Conservation (phyloP, 257 asterid species). For the Echites panduratus region DNA sequence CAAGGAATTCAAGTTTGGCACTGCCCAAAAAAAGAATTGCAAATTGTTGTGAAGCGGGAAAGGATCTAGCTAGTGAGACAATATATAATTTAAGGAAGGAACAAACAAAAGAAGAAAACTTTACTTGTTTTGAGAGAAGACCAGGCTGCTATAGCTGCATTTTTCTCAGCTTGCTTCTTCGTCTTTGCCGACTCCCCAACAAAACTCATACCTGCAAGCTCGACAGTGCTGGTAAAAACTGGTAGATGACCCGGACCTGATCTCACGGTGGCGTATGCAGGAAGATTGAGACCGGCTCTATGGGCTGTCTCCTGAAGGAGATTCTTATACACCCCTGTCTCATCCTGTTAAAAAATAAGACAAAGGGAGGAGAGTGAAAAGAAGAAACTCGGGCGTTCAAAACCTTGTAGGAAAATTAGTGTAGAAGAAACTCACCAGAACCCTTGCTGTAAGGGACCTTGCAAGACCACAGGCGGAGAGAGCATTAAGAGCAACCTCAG, state of each 20-base stretch:
- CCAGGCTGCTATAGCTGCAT: slow-evolving; percentile 10
- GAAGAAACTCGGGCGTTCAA: not conserved
- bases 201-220: slow-evolving; percentile 5
- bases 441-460: slow-evolving; percentile 44
- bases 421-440: slow-evolving; percentile 31
- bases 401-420: not conserved
- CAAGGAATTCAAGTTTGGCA: slow-evolving; percentile 25
- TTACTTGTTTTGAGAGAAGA: not conserved
- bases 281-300: slow-evolving; percentile 10
- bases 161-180: slow-evolving; percentile 12
- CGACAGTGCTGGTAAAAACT: not conserved
- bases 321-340: slow-evolving; percentile 7
- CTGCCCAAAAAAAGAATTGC: slow-evolving; percentile 9
- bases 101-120: not conserved
- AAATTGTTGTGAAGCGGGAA: not conserved
- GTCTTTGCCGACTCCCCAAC: slow-evolving; percentile 7
- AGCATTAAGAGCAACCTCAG: slow-evolving; percentile 47
- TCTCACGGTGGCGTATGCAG: slow-evolving; percentile 1
- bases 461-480: slow-evolving; percentile 49
- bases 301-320: slow-evolving; percentile 7
- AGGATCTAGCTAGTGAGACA: not conserved
- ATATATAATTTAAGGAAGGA: not conserved
- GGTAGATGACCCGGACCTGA: slow-evolving; percentile 9
- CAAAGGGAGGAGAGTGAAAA: not conserved
- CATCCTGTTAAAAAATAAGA: not conserved